Percentiles rank a stretch among this genome's conserved stretches.
phyloP scores from a whole-genome alignment of 164 flowering plant genomes.

The Houttuynia cordata region DNA sequence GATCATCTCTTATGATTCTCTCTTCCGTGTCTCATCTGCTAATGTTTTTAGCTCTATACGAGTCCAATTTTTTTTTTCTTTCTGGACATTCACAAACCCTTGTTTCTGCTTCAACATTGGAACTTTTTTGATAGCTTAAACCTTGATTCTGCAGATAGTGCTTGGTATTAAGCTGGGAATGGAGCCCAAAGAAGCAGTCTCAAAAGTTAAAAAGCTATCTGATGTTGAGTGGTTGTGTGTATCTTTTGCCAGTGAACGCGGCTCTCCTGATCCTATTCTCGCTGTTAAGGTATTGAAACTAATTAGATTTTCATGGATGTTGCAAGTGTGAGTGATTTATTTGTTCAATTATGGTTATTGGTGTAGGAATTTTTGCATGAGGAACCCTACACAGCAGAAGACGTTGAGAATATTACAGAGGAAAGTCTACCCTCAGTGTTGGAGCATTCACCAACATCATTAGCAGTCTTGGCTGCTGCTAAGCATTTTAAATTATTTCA shows the following conservation, averaged over 20 bases:
- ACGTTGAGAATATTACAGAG: conserved; percentile 57
- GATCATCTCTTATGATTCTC: not conserved
- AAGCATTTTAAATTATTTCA: conserved; percentile 73
- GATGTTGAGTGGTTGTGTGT: conserved; percentile 88
- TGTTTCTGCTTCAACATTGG: conserved; percentile 16
- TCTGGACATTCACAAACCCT: too few species aligned
- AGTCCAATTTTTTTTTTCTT: not conserved
- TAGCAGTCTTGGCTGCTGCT: conserved; percentile 76
- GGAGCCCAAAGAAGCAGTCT: conserved; percentile 65
- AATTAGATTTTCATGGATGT: too few species aligned
- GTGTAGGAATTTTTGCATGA: conserved; percentile 64
- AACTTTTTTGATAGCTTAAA: too few species aligned
- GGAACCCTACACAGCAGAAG: conserved; percentile 72
- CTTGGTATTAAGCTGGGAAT: conserved; percentile 84
- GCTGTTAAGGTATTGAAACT: conserved; percentile 68
- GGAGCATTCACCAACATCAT: conserved; percentile 48
- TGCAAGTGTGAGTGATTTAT: not conserved
- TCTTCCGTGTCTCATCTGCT: not conserved
- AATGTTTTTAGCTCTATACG: too few species aligned
- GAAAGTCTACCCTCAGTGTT: conserved; percentile 49
- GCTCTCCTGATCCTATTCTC: conserved; percentile 68
- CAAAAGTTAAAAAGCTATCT: conserved; percentile 76
- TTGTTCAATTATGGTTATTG: not conserved
- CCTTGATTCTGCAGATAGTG: conserved; percentile 48
- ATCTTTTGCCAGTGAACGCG: conserved; percentile 51